phyloP scores from a whole-genome alignment of 2,329 filamentous ascomycete genomes.

The Hypoxylon sp. region DNA sequence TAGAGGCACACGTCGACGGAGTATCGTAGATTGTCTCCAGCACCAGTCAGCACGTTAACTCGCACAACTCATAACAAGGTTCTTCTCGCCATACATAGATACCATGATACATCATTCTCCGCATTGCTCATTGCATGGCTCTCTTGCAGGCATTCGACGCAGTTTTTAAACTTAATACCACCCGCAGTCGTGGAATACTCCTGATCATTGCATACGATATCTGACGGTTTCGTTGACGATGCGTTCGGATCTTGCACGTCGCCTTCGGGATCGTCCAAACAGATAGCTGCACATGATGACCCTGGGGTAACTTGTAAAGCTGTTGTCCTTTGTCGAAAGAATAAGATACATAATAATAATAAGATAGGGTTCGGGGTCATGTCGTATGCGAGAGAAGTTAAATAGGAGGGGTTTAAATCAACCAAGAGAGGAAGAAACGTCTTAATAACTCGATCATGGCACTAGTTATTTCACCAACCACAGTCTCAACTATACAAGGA shows the following conservation, averaged over 20 bases:
- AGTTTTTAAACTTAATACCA: constrained; percentile 65
- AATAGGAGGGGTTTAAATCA: constrained; percentile 18
- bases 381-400: constrained; percentile 10
- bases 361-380: constrained; percentile 33
- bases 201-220: constrained; percentile 64
- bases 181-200: constrained; percentile 57
- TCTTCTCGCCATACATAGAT: constrained; percentile 60
- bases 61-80: not conserved
- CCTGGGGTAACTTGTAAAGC: constrained; percentile 66
- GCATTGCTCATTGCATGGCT: constrained; percentile 59
- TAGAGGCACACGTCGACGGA: constrained; percentile 65
- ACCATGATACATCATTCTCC: constrained; percentile 63
- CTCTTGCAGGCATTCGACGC: constrained; percentile 63
- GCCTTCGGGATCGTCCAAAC: constrained; percentile 58
- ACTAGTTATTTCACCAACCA: constrained; percentile 22
- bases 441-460: constrained; percentile 32
- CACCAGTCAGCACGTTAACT: constrained; percentile 40
- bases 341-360: constrained; percentile 39
- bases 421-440: constrained; percentile 22
- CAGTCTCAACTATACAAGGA: constrained; percentile 14
- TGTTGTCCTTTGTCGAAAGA: constrained; percentile 33
- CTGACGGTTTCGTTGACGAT: constrained; percentile 61
- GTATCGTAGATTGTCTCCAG: constrained; percentile 66
- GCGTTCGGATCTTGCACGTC: constrained; percentile 55
- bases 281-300: constrained; percentile 65